Base-by-base conservation (phyloP, 306 rosid species). In the Castanopsis chinensis region DNA sequence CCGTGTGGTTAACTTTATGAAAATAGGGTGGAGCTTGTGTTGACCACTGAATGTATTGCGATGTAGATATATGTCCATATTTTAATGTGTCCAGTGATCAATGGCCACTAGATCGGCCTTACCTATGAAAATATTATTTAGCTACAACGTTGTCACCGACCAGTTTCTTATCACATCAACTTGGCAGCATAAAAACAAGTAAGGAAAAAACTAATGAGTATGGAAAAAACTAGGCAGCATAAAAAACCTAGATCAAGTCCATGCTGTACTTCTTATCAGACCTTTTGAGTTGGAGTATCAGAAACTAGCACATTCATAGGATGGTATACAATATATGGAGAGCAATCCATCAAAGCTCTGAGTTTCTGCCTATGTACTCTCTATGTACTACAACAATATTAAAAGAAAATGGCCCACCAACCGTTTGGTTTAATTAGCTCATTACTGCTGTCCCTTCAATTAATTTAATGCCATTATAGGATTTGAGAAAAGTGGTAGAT, bases 241-340 rank as follows among this genome's bases (percentile, higher is more conserved):
- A 49, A 49, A 49, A 49, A 49, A 11, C 12, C 53, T 49, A 49
- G 53, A 49, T 49, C 53, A 49, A 49, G 17, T 17, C 53, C 4
- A 41, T 41, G 45, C 12, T 49, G 5, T 49, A 14, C 3, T 45
- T 76, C 59, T 78, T 43, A 28, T 70, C 7, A 60, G 27, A 72
- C 72, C 85, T 80, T 84, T 86, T 78, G 84, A 49, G 82, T 8
- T 76, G 83, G 84, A 76, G 78, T 74, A 78, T 80, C 49, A 67
- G 15, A 74, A 73, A 41, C 33, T 71, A 73, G 81, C 79, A 78
- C 37, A 13, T 53, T 60, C 83, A 86, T 86, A 61, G 13, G 82
- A 79, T 57, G 33, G 86, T 49, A 73, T 72, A 41, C 2, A 3
- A 41, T 41, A 8, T 8, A 41, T 41, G 45, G 45, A 82, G 83